Evolutionary conservation across 345 rosid genomes (phyloP).

Genomic region (Eucalyptus sp.): DNA sequence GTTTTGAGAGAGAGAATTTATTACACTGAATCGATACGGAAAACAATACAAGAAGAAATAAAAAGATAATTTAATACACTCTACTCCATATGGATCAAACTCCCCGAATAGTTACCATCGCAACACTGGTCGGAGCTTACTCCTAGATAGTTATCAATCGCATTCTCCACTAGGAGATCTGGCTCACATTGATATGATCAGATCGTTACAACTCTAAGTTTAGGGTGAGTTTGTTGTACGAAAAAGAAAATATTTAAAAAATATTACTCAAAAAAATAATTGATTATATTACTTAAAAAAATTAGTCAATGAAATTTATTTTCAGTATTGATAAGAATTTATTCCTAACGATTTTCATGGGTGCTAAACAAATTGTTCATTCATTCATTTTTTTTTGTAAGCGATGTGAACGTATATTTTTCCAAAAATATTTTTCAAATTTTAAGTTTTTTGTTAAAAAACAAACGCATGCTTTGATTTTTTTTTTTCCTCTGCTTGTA

Average conservation of each 20-base stretch:
- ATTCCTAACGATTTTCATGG: fast-evolving
- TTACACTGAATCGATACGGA: not conserved
- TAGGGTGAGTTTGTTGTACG: fast-evolving
- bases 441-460: too few species aligned
- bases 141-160: not conserved
- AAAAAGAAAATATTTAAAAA: too few species aligned
- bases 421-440: too few species aligned
- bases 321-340: too few species aligned
- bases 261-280: too few species aligned
- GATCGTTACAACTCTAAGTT: not conserved
- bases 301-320: too few species aligned
- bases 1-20: not conserved
- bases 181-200: not conserved
- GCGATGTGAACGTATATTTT: fast-evolving
- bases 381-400: too few species aligned
- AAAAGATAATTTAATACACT: not conserved
- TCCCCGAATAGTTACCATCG: not conserved
- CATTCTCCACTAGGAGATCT: not conserved
- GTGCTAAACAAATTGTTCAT: fast-evolving
- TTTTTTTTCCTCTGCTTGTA: fast-evolving
- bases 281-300: too few species aligned
- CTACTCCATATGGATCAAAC: not conserved
- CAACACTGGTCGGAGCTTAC: not conserved
- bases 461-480: too few species aligned
- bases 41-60: not conserved